phyloP scores from a whole-genome alignment of 768 basidiomycete genomes.

The Hydnomerulius pinastri region DNA sequence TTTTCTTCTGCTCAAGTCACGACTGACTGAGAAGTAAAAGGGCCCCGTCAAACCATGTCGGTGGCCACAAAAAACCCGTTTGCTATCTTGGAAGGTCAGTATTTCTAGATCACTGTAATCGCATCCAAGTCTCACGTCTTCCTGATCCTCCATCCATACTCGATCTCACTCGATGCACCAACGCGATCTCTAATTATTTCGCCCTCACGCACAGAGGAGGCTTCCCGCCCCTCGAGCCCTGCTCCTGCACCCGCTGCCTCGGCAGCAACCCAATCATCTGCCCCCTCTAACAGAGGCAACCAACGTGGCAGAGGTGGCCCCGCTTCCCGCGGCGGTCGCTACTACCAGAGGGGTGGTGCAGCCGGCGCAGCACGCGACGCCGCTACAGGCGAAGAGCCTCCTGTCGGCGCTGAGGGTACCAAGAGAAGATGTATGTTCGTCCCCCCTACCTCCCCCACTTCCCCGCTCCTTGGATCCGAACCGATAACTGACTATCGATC shows the following conservation, averaged over 20 bases:
- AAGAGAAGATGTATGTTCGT: conserved; percentile 35
- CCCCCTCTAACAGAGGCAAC: conserved; percentile 42
- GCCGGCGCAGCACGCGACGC: conserved; percentile 41
- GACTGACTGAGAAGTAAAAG: conserved; percentile 37
- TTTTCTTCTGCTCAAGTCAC: not conserved
- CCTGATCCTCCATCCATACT: not conserved
- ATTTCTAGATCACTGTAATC: not conserved
- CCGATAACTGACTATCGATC: not conserved
- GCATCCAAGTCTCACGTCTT: not conserved
- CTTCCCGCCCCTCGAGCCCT: conserved; percentile 42
- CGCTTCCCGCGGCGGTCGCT: conserved; percentile 65
- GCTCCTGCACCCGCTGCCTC: conserved; percentile 34
- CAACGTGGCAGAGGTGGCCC: conserved; percentile 57
- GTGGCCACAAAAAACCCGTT: conserved; percentile 89
- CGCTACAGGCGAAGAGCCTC: conserved; percentile 39
- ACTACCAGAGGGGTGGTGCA: conserved; percentile 67
- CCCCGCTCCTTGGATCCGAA: not conserved
- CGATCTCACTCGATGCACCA: conserved; percentile 17
- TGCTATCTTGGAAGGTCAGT: conserved; percentile 77
- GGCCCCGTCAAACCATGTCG: conserved; percentile 81
- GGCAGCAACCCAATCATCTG: conserved; percentile 35
- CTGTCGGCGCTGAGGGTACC: conserved; percentile 32
- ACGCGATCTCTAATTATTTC: conserved; percentile 6
- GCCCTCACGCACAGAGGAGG: conserved; percentile 42
- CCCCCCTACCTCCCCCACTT: too few relatives aligned